Evolutionary conservation across 768 basidiomycete genomes (phyloP), one percentile per base, ranked within the genome.

Genomic region (Tulasnella sp.): DNA sequence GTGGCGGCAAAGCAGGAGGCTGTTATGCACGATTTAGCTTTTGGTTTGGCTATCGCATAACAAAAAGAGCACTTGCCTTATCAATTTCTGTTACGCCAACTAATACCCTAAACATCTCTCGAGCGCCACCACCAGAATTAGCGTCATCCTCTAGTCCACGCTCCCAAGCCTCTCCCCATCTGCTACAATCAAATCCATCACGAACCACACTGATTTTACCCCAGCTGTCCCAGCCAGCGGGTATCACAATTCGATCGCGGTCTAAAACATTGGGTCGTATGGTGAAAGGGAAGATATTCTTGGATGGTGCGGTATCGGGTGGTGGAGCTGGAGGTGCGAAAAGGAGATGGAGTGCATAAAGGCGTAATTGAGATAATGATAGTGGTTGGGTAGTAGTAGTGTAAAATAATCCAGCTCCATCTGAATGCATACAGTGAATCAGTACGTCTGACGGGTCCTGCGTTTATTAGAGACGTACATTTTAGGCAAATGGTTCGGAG

Each of bases 161-260:
- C 56, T 85, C 84, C 81, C 79, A 88, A 34, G 78, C 82, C 52
- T 84, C 82, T 3, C 79, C 83, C 79, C 81, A 84, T 41, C 69
- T 61, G 54, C 77, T 80, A 1, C 85, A 79, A 47, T 95, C 90
- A 59, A 96, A 99, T 0, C 86, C 86, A 34, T 98, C 95, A 50
- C 90, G 69, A 48, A 98, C 67, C 1, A 96, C 83, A 2, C 74
- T 70, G 52, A 96, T 93, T 70, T 96, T 98, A 0, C 92, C 91
- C 86, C 89, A 95, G 58, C 85, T 88, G 62, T 98, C 95, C 95
- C 95, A 99, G 1, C 95, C 95, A 1, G 88, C 77, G 1, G 93
- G 95, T 5, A 98, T 79, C 37, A 95, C 77, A 45, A 96, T 82
- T 10, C 78, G 81, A 60, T 96, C 92, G 28, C 95, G 79, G 62